Base-by-base conservation (phyloP, 1,284 basidiomycete species). In the Ceratobasidium sp. region DNA sequence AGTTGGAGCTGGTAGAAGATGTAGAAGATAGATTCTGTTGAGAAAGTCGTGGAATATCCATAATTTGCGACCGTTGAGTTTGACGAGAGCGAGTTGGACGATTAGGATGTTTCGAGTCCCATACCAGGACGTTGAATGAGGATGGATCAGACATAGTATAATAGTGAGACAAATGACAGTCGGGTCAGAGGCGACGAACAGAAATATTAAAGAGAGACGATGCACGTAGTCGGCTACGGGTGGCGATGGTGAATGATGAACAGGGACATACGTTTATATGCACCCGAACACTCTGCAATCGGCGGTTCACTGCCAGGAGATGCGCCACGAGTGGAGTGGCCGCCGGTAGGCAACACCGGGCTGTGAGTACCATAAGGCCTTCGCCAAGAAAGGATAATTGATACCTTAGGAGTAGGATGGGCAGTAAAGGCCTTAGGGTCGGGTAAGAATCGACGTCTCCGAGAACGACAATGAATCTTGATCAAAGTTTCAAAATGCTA, bases 31-130 rank as follows among this genome's bases (percentile, higher is more conserved):
- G 37, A 28, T 56, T 15, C 23, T 63, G 51, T 11, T 47, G 61
- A 49, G 33, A 53, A 23, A 75, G 47, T 2, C 47, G 71, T 42
- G 71, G 60, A 45, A 75, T 64, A 3, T 26, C 13, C 35, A 51
- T 75, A n/a, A 58, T 64, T 45, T 66, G 64, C 20, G 64, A 28
- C 3, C 31, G 39, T 26, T 49, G 45, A 65, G 45, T 64, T 13
- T 64, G 35, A 31, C 60, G 71, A 15, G 45, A 33, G 31, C 61
- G 60, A 42, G 58, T 53, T 61, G 69, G 69, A 45, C 69, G 69
- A 13, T 61, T 58, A 26, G 71, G 71, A 31, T 33, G 60, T 53
- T 75, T 75, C 13, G 69, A 53, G 60, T 75, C 60, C 71, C 71
- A 75, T n/a, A 64, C 51, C 28, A 64, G 28, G 17, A 75, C 56